Conservation (phyloP, 805 yeast species). For the Myxozyma kluyveri region DNA sequence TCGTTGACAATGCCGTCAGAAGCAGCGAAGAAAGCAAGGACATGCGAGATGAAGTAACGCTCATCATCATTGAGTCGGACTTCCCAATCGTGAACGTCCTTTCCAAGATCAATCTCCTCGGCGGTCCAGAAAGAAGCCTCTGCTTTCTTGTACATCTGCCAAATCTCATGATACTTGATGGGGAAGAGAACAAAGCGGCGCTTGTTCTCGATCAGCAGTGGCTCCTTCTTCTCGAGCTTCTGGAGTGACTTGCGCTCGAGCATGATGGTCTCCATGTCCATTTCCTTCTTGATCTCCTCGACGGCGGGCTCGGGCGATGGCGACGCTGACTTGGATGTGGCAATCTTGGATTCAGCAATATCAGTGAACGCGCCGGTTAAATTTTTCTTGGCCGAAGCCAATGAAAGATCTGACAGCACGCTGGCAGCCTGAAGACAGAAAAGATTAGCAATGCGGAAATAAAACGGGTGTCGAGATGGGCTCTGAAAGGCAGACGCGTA, state of each 20-base stretch:
- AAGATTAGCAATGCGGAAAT: background rate
- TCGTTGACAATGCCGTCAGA: constrained; percentile 98
- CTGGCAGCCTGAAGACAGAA: constrained; percentile 28
- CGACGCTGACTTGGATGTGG: background rate
- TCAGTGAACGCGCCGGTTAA: constrained; percentile 16
- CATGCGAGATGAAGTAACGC: constrained; percentile 86
- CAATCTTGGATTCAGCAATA: background rate
- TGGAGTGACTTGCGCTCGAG: constrained; percentile 48
- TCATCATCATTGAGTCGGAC: constrained; percentile 84
- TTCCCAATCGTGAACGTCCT: constrained; percentile 92
- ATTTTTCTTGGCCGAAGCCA: constrained; percentile 26
- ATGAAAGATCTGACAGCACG: constrained; percentile 24
- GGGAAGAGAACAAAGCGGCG: constrained; percentile 93
- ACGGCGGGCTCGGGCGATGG: constrained; percentile 6
- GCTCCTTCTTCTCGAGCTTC: constrained; percentile 82
- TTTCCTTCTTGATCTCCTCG: background rate
- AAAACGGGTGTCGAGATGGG: background rate
- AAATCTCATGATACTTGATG: constrained; percentile 91
- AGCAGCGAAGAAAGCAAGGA: constrained; percentile 96
- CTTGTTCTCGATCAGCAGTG: constrained; percentile 77
- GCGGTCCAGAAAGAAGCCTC: constrained; percentile 99
- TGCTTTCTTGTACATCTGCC: constrained; percentile 98
- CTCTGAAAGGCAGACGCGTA: background rate
- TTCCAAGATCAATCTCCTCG: constrained; percentile 93
- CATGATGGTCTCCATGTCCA: constrained; percentile 8